phyloP scores from a whole-genome alignment of 2,329 filamentous ascomycete species.

The Rhinocladiella mackenziei region DNA sequence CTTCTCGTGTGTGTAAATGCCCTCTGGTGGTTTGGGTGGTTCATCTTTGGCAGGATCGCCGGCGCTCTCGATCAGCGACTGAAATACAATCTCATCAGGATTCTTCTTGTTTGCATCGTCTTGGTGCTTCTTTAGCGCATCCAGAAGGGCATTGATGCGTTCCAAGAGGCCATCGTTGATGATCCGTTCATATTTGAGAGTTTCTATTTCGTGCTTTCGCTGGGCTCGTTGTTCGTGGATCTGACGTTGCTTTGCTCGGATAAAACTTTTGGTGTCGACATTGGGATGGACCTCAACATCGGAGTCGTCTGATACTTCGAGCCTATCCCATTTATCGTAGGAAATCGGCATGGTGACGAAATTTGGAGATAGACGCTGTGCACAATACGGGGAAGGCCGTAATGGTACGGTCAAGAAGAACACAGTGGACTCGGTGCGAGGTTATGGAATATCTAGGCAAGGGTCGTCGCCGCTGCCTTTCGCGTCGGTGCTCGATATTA shows the following conservation, averaged over 20 bases:
- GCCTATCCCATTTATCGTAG: conserved; percentile 66
- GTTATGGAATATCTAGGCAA: neutral
- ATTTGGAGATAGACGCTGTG: neutral
- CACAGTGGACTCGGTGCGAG: no score
- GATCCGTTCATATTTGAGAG: conserved; percentile 80
- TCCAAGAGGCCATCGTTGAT: conserved; percentile 87
- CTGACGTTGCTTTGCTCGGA: conserved; percentile 94
- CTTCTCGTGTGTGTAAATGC: conserved; percentile 70
- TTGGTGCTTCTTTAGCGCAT: conserved; percentile 69
- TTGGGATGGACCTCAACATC: conserved; percentile 98
- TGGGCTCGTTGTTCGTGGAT: conserved; percentile 88
- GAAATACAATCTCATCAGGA: conserved; percentile 80
- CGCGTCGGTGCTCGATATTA: conserved; percentile 1
- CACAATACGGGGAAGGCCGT: neutral
- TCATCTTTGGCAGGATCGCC: conserved; percentile 68
- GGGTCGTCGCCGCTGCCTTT: neutral
- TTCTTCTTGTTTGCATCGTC: conserved; percentile 60
- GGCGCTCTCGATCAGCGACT: conserved; percentile 78
- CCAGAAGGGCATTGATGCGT: conserved; percentile 76
- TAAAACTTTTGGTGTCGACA: conserved; percentile 97
- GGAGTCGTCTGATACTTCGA: conserved; percentile 97
- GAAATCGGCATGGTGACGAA: conserved; percentile 51
- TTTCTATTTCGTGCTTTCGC: conserved; percentile 82
- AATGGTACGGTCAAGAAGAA: no score
- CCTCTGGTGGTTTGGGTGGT: conserved; percentile 70